These are phyloP conservation scores for Metrosideros polymorpha DNA, from an alignment of 441 rosid genomes.

Conservation along the genomic window DNA sequence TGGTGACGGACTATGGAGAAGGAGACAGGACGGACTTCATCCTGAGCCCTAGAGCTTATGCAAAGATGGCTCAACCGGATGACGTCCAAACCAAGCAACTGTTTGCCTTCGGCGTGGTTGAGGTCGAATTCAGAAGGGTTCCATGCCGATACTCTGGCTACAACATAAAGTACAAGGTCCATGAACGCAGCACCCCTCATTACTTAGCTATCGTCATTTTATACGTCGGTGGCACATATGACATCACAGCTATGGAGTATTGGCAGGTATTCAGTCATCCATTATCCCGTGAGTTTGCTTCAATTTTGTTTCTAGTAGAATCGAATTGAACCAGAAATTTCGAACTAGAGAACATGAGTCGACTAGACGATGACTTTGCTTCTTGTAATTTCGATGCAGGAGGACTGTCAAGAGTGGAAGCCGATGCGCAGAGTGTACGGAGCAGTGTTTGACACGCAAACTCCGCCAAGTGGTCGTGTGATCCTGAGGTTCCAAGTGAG, in stretches of 20 bases:
- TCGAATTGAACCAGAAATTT: not conserved
- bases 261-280: not conserved
- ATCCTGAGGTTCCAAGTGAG: not conserved
- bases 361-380: not conserved
- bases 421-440: not conserved
- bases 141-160: slow-evolving; percentile 49
- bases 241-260: slow-evolving; percentile 12
- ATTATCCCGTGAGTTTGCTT: not conserved
- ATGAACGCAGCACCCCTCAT: slow-evolving; percentile 58
- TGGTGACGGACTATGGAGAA: slow-evolving; percentile 85
- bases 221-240: slow-evolving; percentile 43
- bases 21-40: slow-evolving; percentile 81
- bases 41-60: slow-evolving; percentile 59
- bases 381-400: not conserved
- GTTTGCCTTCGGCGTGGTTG: slow-evolving; percentile 59
- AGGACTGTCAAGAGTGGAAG: not conserved
- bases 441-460: not conserved
- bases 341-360: not conserved
- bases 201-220: slow-evolving; percentile 35
- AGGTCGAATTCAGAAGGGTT: slow-evolving; percentile 54
- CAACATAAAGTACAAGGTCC: slow-evolving; percentile 48
- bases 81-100: slow-evolving; percentile 20
- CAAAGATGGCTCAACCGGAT: slow-evolving; percentile 36
- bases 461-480: not conserved
- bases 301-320: not conserved